Evolutionary conservation across 805 yeast species (phyloP).

Genomic region (Limtongia smithiae): DNA sequence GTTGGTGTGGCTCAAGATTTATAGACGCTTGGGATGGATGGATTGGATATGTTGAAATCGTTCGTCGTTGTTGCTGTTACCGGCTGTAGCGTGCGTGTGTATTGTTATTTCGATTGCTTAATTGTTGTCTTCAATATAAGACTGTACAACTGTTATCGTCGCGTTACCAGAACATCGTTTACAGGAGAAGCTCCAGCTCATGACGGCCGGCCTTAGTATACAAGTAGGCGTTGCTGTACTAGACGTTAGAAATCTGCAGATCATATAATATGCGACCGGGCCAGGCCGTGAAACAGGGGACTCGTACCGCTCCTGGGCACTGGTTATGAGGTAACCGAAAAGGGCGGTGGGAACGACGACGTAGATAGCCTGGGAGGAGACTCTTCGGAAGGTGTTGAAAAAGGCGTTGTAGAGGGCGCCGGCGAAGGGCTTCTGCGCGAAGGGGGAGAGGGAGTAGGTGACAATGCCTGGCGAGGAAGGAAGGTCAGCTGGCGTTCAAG

Average conservation of each 20-base stretch:
- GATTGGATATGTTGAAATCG: no score
- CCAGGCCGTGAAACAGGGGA: no score
- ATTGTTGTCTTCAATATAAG: no score
- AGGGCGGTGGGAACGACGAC: conserved; percentile 71
- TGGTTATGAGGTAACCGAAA: conserved; percentile 82
- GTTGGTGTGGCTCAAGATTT: no score
- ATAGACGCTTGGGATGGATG: no score
- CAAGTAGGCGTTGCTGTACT: conserved; percentile 60
- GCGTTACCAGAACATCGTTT: no score
- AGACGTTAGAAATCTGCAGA: background rate
- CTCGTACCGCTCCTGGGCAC: conserved; percentile 60
- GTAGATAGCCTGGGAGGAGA: conserved; percentile 76
- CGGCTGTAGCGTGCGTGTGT: no score
- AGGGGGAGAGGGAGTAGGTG: conserved; percentile 87
- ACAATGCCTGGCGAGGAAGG: conserved; percentile 40
- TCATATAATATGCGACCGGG: background rate
- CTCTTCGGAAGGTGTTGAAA: conserved; percentile 93
- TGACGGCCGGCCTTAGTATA: conserved; percentile 98
- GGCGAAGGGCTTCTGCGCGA: conserved; percentile 87
- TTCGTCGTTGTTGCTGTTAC: no score
- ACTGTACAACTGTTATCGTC: no score
- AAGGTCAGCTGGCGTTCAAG: background rate
- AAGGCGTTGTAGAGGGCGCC: conserved; percentile 81
- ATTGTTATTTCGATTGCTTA: no score
- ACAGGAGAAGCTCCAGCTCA: conserved; percentile 63